These are phyloP conservation scores for Trametes sanguinea DNA, from an alignment of 768 basidiomycete genomes.

Conservation along the genomic window DNA sequence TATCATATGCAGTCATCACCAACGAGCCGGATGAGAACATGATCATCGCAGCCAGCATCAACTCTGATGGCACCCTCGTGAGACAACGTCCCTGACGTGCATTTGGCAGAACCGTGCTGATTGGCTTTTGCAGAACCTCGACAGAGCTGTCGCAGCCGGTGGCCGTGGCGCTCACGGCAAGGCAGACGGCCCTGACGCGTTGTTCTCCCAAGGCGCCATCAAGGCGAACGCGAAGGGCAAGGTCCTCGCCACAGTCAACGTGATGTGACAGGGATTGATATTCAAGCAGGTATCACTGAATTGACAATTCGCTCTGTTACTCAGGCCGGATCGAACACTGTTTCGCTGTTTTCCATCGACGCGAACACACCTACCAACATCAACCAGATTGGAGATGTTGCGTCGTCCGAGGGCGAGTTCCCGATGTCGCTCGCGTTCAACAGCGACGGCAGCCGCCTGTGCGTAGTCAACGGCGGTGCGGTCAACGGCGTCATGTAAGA, in stretches of 20 bases:
- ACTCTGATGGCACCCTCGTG: conserved; percentile 45
- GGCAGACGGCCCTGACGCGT: conserved; percentile 29
- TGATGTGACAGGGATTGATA: neutral
- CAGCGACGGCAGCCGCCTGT: conserved; percentile 33
- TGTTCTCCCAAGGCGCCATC: conserved; percentile 33
- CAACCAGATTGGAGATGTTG: conserved; percentile 45
- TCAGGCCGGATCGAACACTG: conserved; percentile 50
- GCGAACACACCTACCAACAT: conserved; percentile 44
- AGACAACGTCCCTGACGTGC: neutral
- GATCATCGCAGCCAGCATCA: conserved; percentile 45
- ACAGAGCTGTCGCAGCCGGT: conserved; percentile 19
- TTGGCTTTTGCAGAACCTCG: conserved; percentile 22
- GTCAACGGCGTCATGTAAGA: conserved; percentile 39
- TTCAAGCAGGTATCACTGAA: neutral
- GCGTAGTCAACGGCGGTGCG: conserved; percentile 40
- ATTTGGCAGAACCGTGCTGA: neutral
- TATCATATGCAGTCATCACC: conserved; percentile 45
- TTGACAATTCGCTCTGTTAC: neutral
- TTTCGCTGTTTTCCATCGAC: conserved; percentile 43
- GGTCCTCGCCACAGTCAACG: conserved; percentile 30
- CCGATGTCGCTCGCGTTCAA: conserved; percentile 46
- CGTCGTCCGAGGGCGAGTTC: conserved; percentile 50
- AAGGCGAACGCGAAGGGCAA: conserved; percentile 28
- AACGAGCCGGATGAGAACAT: conserved; percentile 50
- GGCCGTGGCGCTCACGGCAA: conserved; percentile 30